Conservation (phyloP, 305 asterid genomes). For the Withania somnifera region DNA sequence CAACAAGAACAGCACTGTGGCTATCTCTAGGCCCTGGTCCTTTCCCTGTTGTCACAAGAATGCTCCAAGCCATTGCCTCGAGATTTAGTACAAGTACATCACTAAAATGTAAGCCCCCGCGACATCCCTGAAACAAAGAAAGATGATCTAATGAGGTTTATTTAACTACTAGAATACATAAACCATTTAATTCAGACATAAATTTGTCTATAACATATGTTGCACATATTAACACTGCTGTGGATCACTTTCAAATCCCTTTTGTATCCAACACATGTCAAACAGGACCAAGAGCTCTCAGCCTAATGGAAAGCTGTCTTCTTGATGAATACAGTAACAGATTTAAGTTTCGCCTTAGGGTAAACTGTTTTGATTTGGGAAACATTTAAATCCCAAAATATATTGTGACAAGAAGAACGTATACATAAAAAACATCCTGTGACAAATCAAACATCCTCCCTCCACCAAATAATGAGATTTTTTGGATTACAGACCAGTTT, state of each 20-base stretch:
- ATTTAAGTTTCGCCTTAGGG: not conserved
- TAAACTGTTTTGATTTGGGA: not conserved
- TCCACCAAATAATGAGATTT: not conserved
- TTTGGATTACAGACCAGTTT: not conserved
- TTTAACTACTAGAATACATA: not conserved
- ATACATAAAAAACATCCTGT: not conserved
- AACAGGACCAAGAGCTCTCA: not conserved
- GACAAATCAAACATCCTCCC: not conserved
- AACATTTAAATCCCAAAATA: not conserved
- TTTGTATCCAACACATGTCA: not conserved
- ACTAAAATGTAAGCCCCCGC: conserved; percentile 90
- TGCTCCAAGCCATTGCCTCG: conserved; percentile 62
- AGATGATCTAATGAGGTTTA: not conserved
- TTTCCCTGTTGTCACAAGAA: conserved; percentile 54
- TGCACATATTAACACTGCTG: not conserved
- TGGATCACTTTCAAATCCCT: not conserved
- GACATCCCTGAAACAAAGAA: conserved; percentile 53
- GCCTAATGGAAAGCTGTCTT: no score
- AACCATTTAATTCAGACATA: not conserved
- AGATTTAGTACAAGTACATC: conserved; percentile 71
- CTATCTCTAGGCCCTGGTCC: conserved; percentile 95
- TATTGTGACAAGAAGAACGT: no score
- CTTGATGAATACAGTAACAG: no score
- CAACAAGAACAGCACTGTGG: conserved; percentile 65
- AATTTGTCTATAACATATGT: not conserved